Evolutionary conservation across 2,329 filamentous ascomycete species (phyloP), one percentile per base, ranked within the genome.

Genomic region (Cytospora piceicola): DNA sequence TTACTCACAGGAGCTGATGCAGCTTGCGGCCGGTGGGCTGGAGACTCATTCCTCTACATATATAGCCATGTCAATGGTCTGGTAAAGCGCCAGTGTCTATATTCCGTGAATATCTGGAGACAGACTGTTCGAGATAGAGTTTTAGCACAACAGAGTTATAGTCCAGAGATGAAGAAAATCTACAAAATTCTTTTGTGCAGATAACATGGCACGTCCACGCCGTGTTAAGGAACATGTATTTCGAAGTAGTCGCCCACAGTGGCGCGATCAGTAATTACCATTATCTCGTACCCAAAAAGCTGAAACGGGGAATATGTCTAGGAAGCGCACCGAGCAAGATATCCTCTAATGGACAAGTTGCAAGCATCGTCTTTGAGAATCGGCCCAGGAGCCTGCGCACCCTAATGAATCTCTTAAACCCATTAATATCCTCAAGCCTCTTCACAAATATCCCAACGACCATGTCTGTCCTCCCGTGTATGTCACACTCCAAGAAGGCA

Each of bases 361-460:
- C 7, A 36, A 49, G 32, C 34, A 9, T 56, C 0, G 60, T 17
- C 36, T 55, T 62, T 0, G 49, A 57, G 46, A 56, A 65, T 42
- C 17, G 51, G 29, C 63, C 63, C 8, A 56, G 63, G 24, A 61
- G 46, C 7, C n/a, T 42, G 15, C 57, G 54, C 39, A 66, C 55
- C 15, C 64, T 52, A 7, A 66, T 58, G 14, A 58, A 59, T 0
- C 64, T 30, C 34, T 56, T 66, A 7, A 55, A 15, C 0, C 60
- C 64, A 29, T 62, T 62, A 9, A 58, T 53, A 51, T 66, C 60
- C 14, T 66, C 64, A 3, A 66, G 55, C 17, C 64, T 57, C 20
- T 63, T 62, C 2, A 66, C 51, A 30, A 63, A 66, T 1, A 66
- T 24, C 0, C 64, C 64, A 8, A 66, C 61, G 17, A 64, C 64